Evolutionary conservation across 1,284 basidiomycete genomes (phyloP).

Genomic region (Puccinia novopanici): DNA sequence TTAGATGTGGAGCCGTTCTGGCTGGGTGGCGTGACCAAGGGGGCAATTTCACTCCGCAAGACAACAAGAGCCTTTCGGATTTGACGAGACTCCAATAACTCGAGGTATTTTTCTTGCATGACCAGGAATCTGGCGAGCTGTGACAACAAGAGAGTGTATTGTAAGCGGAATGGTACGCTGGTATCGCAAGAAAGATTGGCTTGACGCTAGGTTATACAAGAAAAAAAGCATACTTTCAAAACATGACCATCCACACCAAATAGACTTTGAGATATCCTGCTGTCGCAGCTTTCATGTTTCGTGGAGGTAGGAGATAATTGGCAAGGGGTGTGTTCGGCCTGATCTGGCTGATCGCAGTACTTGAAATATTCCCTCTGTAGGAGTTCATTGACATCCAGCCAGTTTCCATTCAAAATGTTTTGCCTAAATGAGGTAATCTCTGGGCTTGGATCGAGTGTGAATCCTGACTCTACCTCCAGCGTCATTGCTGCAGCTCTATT

Average conservation of each 20-base stretch:
- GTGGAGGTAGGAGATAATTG: neutral
- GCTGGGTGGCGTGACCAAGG: constrained; percentile 57
- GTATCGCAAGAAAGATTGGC: constrained; percentile 7
- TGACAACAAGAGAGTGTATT: constrained; percentile 48
- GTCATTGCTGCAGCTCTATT: constrained; percentile 82
- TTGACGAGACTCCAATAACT: constrained; percentile 80
- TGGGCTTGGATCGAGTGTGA: constrained; percentile 74
- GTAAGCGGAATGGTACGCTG: constrained; percentile 39
- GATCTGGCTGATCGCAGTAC: constrained; percentile 24
- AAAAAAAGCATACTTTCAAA: constrained; percentile 54
- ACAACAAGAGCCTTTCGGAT: constrained; percentile 81
- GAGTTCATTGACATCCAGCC: constrained; percentile 76
- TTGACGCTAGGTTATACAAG: constrained; percentile 3
- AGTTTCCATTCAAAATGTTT: constrained; percentile 78
- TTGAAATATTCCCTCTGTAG: constrained; percentile 62
- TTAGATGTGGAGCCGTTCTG: constrained; percentile 66
- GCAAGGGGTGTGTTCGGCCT: neutral
- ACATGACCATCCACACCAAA: constrained; percentile 65
- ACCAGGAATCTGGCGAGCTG: constrained; percentile 84
- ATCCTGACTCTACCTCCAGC: constrained; percentile 89
- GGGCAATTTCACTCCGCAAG: constrained; percentile 81
- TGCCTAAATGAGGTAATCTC: constrained; percentile 75
- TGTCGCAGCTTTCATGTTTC: constrained; percentile 55
- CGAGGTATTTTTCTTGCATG: constrained; percentile 92
- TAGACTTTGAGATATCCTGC: constrained; percentile 71